Evolutionary conservation across 306 rosid species (phyloP), one percentile per base, ranked within the genome.

Genomic region (Astragalus membranaceus): DNA sequence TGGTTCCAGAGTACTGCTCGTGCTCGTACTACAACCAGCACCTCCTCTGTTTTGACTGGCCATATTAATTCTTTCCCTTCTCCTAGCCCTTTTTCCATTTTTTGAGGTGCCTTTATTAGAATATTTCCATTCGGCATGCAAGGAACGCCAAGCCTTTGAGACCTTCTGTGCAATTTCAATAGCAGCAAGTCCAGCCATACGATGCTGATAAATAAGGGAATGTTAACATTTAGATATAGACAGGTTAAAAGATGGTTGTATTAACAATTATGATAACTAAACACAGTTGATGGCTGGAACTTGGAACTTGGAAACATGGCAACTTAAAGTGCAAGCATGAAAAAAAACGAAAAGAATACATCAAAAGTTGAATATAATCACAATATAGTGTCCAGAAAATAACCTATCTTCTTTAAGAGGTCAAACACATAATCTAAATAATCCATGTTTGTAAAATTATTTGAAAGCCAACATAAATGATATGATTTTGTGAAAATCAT

Each of bases 31-130:
- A 76, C 96, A 89, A 73, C 98, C 96, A 50, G 95, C 89, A 47
- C 98, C 98, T 54, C 98, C 98, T 83, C 98, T 84, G 62, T 92
- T 92, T 76, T 87, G 92, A 79, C 96, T 89, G n/a, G 86, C 72
- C 55, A 84, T 60, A 47, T 82, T 83, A 46, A 83, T 30, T 82
- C 92, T 89, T 17, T 92, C 96, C 80, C 90, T 87, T 84, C 98
- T 81, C 70, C 88, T 83, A 48, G 85, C 79, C 85, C 86, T 80
- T 84, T 84, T 92, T 46, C 96, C 89, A 78, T 65, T 14, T 84
- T 89, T 92, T 26, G 86, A 72, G 59, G 80, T 80, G 70, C 82
- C 73, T 80, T 83, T 92, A 80, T 74, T 89, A 44, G 96, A 80
- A 79, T 72, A 72, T 80, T 83, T 89, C 96, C 90, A 85, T 78